Base-by-base conservation (phyloP, 495 filamentous ascomycete genomes). In the Penicillium flavigenum region DNA sequence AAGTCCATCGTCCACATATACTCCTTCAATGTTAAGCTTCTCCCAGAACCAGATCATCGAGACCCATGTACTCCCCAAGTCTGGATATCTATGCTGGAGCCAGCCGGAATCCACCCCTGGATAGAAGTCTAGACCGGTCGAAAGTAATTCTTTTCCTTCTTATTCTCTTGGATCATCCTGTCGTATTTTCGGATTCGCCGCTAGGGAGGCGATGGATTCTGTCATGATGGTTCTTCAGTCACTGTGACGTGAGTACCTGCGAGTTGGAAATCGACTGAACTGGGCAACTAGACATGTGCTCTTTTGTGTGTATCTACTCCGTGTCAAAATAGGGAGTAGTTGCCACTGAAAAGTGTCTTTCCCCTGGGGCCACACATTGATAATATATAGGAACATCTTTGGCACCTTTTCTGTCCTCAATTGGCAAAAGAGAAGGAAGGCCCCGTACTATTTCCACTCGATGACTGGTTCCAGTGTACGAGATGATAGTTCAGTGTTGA, bases 91-190 rank as follows among this genome's bases (percentile, higher is more conserved):
- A 20, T 4, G 4, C 34, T 34, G 16, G 10, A 14, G 17, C 48
- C 31, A 24, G 34, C 36, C 36, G 34, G 50, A 52, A 19, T 5
- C 2, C 6, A 19, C 19, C 50, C 50, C 4, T 52, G 24, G 50
- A 41, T 16, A 14, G 10, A 42, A 29, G 14, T 48, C 50, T 27
- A 52, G 50, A 52, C 50, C 36, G 50, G 50, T 42, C 50, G 22
- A 19, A 52, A 9, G 1, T n/a, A 20, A 10, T 38, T 19, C 16
- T 17, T 19, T 14, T 27, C 6, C 6, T 52, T 42, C 32, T 29
- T 2, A 29, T 17, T 42, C 5, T 41, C 3, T 48, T 50, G 31
- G 39, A 43, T 53, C 51, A 53, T 44, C 10, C 5, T 44, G 39
- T 44, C 51, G 39, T 31, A 32, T 47, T 19, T 32, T 34, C 46